Evolutionary conservation across 2,329 filamentous ascomycete genomes (phyloP), one percentile per base, ranked within the genome.

Genomic region (Ascochyta fabae): DNA sequence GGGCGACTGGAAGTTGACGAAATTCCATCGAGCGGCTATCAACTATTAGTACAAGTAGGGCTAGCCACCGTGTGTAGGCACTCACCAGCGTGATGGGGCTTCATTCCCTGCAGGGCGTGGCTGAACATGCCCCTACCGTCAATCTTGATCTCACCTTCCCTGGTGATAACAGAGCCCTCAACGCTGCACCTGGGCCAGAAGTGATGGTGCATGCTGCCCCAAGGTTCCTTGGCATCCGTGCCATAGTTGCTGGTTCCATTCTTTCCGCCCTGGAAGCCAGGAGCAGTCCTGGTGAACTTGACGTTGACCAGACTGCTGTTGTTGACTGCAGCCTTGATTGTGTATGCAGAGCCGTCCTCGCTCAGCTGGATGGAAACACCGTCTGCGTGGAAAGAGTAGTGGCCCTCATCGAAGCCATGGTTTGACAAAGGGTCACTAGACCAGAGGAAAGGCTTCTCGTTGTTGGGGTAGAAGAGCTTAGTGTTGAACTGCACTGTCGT

Each of bases 81-180:
- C 79, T 68, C 80, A 87, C 85, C 93, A 56, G 92, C 90, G 75
- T 99, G 96, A 77, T 99, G 95, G 36, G 95, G 95, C 84, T 99
- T 99, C 94, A 98, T 98, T 75, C 93, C 95, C 80, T 98, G 95
- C 46, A 98, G 80, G 36, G 92, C 93, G 75, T 95, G 89, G 64
- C 89, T 83, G 78, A 92, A 94, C 69, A 96, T 81, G 29, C 88
- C 92, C 60, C 83, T 86, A 53, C 94, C 94, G 70, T 86, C 88
- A 75, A 96, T 87, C 74, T 96, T 88, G 59, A 96, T 82, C 34
- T 89, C 86, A 43, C 92, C 91, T 31, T 91, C 87, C 68, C 90
- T 85, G 57, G 92, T 96, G 61, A 90, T 86, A 75, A 98, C 92
- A 64, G 84, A 90, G 47, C 95, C 95, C 76, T 94, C 89, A 12